Evolutionary conservation across 768 basidiomycete species (phyloP).

Genomic region (Lentinus brumalis): DNA sequence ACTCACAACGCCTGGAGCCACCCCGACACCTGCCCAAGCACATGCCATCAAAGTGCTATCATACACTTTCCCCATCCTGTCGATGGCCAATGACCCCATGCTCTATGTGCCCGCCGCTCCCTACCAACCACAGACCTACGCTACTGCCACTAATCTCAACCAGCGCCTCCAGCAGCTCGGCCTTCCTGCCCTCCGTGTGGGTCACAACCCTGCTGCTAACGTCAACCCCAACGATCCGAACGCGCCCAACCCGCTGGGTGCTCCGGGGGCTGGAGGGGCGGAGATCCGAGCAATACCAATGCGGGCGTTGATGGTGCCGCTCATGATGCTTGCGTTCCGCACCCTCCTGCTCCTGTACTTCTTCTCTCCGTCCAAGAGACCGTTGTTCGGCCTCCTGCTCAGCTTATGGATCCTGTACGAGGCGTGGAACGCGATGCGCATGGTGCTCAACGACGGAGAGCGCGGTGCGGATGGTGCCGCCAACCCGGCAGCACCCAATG

Average conservation of each 20-base stretch:
- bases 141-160: constrained; percentile 46
- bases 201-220: constrained; percentile 26
- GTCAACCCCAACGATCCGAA: constrained; percentile 38
- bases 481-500: constrained; percentile 6
- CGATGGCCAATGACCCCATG: constrained; percentile 23
- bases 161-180: constrained; percentile 66
- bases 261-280: constrained; percentile 20
- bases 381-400: constrained; percentile 66
- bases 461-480: constrained; percentile 14
- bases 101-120: constrained; percentile 8
- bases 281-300: constrained; percentile 62
- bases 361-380: constrained; percentile 73
- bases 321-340: constrained; percentile 68
- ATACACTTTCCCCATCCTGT: constrained; percentile 54
- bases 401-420: constrained; percentile 75
- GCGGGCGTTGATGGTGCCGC: constrained; percentile 66
- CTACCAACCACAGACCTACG: constrained; percentile 37
- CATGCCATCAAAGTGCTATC: constrained; percentile 69
- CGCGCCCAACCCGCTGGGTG: constrained; percentile 16
- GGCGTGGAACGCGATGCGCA: constrained; percentile 70
- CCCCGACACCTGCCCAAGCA: constrained; percentile 58
- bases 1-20: constrained; percentile 44
- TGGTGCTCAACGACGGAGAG: constrained; percentile 38
- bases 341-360: constrained; percentile 73
- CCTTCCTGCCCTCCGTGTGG: constrained; percentile 51